Evolutionary conservation across 2,329 filamentous ascomycete species (phyloP).

Genomic region (Aspergillus clavatus): DNA sequence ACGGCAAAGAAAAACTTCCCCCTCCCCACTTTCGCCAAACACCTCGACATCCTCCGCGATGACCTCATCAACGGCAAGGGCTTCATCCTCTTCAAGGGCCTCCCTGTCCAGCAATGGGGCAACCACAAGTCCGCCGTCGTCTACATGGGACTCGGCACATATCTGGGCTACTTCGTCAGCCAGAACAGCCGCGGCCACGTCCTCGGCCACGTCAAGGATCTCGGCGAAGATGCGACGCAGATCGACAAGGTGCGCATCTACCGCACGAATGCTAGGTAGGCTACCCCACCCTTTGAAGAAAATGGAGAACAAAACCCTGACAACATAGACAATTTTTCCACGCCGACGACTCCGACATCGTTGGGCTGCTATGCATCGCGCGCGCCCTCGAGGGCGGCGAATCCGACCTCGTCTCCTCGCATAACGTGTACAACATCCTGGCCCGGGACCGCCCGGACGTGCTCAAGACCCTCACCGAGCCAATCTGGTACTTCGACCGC

Average conservation of each 20-base stretch:
- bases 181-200: constrained; percentile 84
- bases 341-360: constrained; percentile 75
- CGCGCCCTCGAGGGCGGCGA: constrained; percentile 77
- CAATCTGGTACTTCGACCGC: constrained; percentile 88
- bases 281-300: not conserved
- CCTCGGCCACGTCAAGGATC: constrained; percentile 82
- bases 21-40: constrained; percentile 52
- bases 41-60: constrained; percentile 54
- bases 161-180: constrained; percentile 81
- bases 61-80: constrained; percentile 80
- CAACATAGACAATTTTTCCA: constrained; percentile 69
- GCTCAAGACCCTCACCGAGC: constrained; percentile 66
- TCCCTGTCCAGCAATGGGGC: constrained; percentile 72
- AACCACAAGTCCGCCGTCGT: constrained; percentile 74
- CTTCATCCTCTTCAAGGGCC: constrained; percentile 83
- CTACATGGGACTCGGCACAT: constrained; percentile 85
- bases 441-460: constrained; percentile 73
- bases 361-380: constrained; percentile 76
- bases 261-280: constrained; percentile 68
- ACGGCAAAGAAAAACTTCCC: constrained; percentile 51
- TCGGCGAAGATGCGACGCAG: constrained; percentile 73
- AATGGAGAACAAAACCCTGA: not conserved
- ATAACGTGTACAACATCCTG: constrained; percentile 76
- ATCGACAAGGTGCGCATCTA: constrained; percentile 89
- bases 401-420: constrained; percentile 72